Base-by-base conservation (phyloP, 352 stramenopile genomes). In the Phytophthora rubi region DNA sequence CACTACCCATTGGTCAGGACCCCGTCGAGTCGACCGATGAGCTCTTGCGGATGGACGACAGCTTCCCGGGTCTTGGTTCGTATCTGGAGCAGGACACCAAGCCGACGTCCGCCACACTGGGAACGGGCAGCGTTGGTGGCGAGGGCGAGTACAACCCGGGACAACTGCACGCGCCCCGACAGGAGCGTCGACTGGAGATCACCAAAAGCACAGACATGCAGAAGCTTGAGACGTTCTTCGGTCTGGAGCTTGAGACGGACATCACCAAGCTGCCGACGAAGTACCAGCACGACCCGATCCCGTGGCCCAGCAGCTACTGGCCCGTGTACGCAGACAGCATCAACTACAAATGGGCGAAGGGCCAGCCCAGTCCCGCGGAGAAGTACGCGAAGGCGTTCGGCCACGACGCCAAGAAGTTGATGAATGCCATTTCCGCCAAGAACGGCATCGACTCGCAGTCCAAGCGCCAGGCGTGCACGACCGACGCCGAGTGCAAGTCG, bases 281-380 rank as follows among this genome's bases (percentile, higher is more conserved):
- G 49, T 75, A 68, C 7, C 59, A 77, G 59, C 73, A 76, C 65
- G 44, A 82, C 28, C 80, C 80, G 18, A 79, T 85, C 56, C 75
- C 82, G 48, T 93, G 85, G 85, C 83, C 85, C 1, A 77, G 74
- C 49, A 91, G 85, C 71, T 93, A 91, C 70, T 93, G 85, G 85
- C 83, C 85, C 1, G 59, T 79, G 53, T 90, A 80, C 60, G 70
- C 76, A 16, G 83, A 92, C 70, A 82, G 81, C 45, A 85, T 92
- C 64, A 91, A 91, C 55, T 85, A 82, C 65, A 54, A 59, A 32
- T 92, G 82, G 82, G 39, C 60, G 3, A 76, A 79, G 23, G 59
- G 53, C 28, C 60, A 72, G 39, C 67, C 68, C 16, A 86, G 82
- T 55, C 70, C 82, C 6, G 68, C 80, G 0, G 80, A 88, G 49